Evolutionary conservation across 2,329 filamentous ascomycete species (phyloP).

Genomic region (Neonectria ditissima): DNA sequence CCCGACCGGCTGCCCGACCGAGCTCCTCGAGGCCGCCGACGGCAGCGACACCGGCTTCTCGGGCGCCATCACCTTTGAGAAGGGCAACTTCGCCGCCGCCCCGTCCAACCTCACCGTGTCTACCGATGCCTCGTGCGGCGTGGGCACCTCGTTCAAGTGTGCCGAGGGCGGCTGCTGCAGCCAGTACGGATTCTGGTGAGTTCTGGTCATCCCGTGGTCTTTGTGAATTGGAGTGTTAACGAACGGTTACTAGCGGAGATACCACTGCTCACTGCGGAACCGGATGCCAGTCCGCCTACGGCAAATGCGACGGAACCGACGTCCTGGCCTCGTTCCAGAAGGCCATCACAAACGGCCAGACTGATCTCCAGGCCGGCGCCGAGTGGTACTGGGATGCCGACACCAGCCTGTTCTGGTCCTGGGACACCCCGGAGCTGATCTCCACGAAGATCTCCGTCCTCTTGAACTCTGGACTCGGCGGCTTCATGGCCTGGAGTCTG

Average conservation of each 20-base stretch:
- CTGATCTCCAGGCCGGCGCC: conserved; percentile 62
- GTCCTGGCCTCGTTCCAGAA: conserved; percentile 51
- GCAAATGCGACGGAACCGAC: conserved; percentile 36
- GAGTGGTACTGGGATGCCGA: conserved; percentile 66
- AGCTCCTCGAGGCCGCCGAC: conserved; percentile 68
- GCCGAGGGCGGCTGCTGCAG: conserved; percentile 32
- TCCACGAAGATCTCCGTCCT: conserved; percentile 61
- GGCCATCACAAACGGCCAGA: conserved; percentile 55
- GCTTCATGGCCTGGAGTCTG: conserved; percentile 66
- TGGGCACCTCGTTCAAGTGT: conserved; percentile 34
- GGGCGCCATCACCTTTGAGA: conserved; percentile 56
- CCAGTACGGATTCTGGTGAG: conserved; percentile 40
- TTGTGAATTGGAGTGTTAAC: neutral
- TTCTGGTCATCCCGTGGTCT: neutral
- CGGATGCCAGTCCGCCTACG: conserved; percentile 37
- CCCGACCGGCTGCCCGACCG: conserved; percentile 70
- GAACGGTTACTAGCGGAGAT: conserved; percentile 25
- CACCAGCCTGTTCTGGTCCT: conserved; percentile 64
- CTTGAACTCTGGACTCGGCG: conserved; percentile 56
- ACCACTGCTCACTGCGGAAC: conserved; percentile 36
- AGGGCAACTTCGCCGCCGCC: conserved; percentile 41
- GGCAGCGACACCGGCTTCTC: conserved; percentile 68
- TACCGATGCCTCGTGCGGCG: conserved; percentile 37
- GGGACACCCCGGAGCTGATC: conserved; percentile 64
- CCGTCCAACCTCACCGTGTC: conserved; percentile 36